Percentiles rank a stretch among this genome's conserved stretches.
phyloP scores from a whole-genome alignment of 345 rosid genomes.

The Citrus medica region DNA sequence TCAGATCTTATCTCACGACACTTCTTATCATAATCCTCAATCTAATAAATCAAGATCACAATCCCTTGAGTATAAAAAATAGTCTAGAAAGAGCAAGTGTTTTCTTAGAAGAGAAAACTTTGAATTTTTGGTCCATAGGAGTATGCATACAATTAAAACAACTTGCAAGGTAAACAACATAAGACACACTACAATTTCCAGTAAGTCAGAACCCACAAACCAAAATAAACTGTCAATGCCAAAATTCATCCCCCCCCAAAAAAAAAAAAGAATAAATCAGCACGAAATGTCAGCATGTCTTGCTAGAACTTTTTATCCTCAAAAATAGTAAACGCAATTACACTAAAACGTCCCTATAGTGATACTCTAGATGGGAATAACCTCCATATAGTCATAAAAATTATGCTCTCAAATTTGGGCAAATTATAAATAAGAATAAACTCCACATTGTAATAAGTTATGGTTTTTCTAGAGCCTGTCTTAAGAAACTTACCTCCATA shows the following conservation, averaged over 20 bases:
- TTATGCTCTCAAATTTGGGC: no score
- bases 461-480: no score
- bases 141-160: neutral
- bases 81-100: neutral
- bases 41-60: conserved; percentile 38
- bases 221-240: neutral
- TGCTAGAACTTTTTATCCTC: neutral
- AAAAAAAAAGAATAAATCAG: neutral
- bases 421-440: no score
- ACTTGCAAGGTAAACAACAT: neutral
- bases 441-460: no score
- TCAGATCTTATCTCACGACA: conserved; percentile 27
- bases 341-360: neutral
- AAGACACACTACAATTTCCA: neutral
- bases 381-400: no score
- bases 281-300: neutral
- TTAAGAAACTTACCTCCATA: no score
- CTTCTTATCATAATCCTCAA: conserved; percentile 47
- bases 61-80: conserved; percentile 2
- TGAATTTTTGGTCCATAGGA: neutral
- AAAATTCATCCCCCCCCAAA: neutral
- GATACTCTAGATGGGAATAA: no score
- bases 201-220: neutral
- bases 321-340: neutral
- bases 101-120: neutral